phyloP scores from a whole-genome alignment of 192 early-diverging fungal genomes.

The Backusella australiensis region DNA sequence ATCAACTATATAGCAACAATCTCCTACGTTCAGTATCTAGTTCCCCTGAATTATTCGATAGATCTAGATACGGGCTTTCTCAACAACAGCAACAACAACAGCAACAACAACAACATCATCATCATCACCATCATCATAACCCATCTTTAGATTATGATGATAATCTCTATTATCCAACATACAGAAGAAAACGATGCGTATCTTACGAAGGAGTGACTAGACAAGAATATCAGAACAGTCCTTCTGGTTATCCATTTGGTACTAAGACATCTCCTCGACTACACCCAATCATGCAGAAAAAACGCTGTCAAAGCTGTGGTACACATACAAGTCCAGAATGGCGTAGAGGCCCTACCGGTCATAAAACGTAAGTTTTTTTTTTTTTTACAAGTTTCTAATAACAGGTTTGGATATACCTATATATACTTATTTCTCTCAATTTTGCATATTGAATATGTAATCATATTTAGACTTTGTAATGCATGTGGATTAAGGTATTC shows the following conservation, averaged over 20 bases:
- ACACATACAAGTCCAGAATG: conserved; percentile 34
- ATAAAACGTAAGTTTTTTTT: conserved; percentile 35
- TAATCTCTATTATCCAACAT: not conserved
- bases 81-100: not conserved
- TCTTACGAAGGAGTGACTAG: not conserved
- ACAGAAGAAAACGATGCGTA: not conserved
- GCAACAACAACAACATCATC: too few species aligned
- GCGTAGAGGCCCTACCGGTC: conserved; percentile 35
- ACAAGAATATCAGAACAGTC: not conserved
- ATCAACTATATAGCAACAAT: not conserved
- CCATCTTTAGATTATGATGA: not conserved
- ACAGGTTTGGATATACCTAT: not conserved
- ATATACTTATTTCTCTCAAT: too few species aligned
- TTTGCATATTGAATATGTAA: not conserved
- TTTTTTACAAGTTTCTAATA: not conserved
- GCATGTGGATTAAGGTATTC: conserved; percentile 37
- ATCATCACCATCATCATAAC: not conserved
- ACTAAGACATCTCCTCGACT: not conserved
- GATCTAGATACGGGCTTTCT: not conserved
- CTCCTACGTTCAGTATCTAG: not conserved
- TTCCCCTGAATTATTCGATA: not conserved
- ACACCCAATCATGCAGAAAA: not conserved
- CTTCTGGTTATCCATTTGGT: not conserved
- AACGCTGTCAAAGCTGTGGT: conserved; percentile 33
- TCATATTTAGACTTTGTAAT: conserved; percentile 33